Conservation (phyloP, 2,329 filamentous ascomycete species). For the Helotiales sp. region DNA sequence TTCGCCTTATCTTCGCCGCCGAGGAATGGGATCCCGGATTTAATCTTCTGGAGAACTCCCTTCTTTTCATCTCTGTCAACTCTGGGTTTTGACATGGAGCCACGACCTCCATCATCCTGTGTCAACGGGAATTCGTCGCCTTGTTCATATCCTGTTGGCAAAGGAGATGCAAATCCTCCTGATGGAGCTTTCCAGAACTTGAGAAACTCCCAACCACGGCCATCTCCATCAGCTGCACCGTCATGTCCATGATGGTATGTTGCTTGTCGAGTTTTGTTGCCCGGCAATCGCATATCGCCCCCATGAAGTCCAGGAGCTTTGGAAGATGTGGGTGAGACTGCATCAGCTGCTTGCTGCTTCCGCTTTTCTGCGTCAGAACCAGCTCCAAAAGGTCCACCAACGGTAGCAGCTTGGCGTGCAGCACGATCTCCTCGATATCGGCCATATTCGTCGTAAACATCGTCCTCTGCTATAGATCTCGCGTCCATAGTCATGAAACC, state of each 20-base stretch:
- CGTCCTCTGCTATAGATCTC: constrained; percentile 31
- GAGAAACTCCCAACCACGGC: constrained; percentile 52
- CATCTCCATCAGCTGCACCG: constrained; percentile 25
- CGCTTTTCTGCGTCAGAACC: constrained; percentile 28
- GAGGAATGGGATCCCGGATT: constrained; percentile 54
- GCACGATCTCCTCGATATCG: constrained; percentile 34
- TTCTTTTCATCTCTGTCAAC: constrained; percentile 48
- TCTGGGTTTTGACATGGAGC: constrained; percentile 8
- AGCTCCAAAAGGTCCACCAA: constrained; percentile 30
- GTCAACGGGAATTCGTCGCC: constrained; percentile 48
- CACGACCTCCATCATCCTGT: constrained; percentile 38
- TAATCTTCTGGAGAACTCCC: constrained; percentile 57
- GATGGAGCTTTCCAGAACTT: constrained; percentile 69
- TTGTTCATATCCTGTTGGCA: constrained; percentile 60
- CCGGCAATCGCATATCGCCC: constrained; percentile 29
- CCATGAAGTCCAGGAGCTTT: constrained; percentile 14
- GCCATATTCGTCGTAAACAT: constrained; percentile 40
- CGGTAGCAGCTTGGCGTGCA: not conserved
- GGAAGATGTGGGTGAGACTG: constrained; percentile 24
- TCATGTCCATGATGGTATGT: constrained; percentile 31
- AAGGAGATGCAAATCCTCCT: constrained; percentile 64
- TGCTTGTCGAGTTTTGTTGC: constrained; percentile 34
- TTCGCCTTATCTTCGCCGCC: constrained; percentile 36
- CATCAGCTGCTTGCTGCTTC: constrained; percentile 5
- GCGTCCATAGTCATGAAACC: constrained; percentile 40